Conservation (phyloP, 2,329 filamentous ascomycete genomes). For the Trichothecium roseum region DNA sequence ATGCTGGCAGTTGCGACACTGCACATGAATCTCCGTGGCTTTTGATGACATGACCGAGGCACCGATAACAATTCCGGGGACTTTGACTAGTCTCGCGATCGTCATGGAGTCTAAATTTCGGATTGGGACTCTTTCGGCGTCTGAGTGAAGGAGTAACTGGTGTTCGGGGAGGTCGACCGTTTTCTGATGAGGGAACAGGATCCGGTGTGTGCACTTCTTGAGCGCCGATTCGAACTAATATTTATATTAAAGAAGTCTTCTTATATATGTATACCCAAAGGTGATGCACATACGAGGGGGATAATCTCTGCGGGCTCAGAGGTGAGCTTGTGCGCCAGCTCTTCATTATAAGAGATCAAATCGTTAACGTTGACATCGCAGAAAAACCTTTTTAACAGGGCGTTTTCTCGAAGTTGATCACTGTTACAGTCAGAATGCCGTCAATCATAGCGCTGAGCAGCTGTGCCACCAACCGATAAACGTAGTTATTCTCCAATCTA, state of each 20-base stretch:
- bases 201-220: slow-evolving; percentile 83
- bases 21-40: slow-evolving; percentile 74
- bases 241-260: slow-evolving; percentile 2
- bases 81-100: slow-evolving; percentile 88
- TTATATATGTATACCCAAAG: background rate
- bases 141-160: slow-evolving; percentile 90
- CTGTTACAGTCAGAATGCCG: slow-evolving; percentile 32
- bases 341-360: slow-evolving; percentile 91
- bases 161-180: slow-evolving; percentile 71
- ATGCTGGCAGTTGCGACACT: slow-evolving; percentile 79
- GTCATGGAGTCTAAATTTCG: slow-evolving; percentile 87
- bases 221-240: slow-evolving; percentile 79
- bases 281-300: slow-evolving; percentile 55
- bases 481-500: slow-evolving; percentile 84
- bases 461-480: slow-evolving; percentile 63
- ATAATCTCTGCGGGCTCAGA: slow-evolving; percentile 90
- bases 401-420: slow-evolving; percentile 93
- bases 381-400: slow-evolving; percentile 85
- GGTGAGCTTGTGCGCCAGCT: slow-evolving; percentile 79
- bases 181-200: slow-evolving; percentile 71
- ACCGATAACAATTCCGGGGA: slow-evolving; percentile 95
- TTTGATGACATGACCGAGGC: slow-evolving; percentile 96
- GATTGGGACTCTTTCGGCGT: slow-evolving; percentile 82
- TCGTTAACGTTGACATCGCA: slow-evolving; percentile 96
- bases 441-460: background rate